Base-by-base conservation (phyloP, 176 grass and related monocot genomes). In the Paspalum vaginatum region DNA sequence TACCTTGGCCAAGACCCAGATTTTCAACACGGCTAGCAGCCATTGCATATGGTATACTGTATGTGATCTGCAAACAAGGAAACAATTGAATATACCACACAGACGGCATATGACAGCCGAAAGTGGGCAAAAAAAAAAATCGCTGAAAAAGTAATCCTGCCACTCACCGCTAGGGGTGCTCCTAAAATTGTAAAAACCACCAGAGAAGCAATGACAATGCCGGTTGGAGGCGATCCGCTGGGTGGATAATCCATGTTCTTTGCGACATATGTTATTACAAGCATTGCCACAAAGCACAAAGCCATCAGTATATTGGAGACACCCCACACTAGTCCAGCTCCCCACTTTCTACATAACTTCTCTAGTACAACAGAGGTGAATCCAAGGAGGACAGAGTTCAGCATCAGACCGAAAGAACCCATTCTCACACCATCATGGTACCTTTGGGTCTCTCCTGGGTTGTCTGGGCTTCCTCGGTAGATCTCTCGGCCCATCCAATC, bases 31-130 rank as follows among this genome's bases (percentile, higher is more conserved):
- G 87, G 65, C 86, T 91, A 75, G 92, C 74, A 66, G 91, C 72
- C 96, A 95, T 99, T 60, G 96, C 92, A 78, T 99, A 99, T 57
- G 92, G 96, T 86, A 99, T 99, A 88, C 90, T 99, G 88, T 99
- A 99, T n/a, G 96, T 95, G 55, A 99, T 72, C 96, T 99, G 84
- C 61, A 88, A 81, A 70, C 45, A 70, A 70, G 44, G 47, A 83
- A 65, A 7, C 54, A 59, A 91, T 62, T 14, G 53, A 72, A 78
- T 97, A 77, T 39, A 68, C 50, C 13, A 55, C 43, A 43, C 0
- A 5, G 20, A 74, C 3, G 66, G 5, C 9, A 70, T 53, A 57
- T 0, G 43, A 49, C 7, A 64, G 78, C 44, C 24, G 42, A 20
- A 27, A 83, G 24, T 43, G 37, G 39, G 25, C 44, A 62, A 62